A percentile compares a stretch with the other conserved stretches of the same genome.
Evolutionary conservation across 1,284 basidiomycete species (phyloP).

Genomic region (Fistulina hepatica): DNA sequence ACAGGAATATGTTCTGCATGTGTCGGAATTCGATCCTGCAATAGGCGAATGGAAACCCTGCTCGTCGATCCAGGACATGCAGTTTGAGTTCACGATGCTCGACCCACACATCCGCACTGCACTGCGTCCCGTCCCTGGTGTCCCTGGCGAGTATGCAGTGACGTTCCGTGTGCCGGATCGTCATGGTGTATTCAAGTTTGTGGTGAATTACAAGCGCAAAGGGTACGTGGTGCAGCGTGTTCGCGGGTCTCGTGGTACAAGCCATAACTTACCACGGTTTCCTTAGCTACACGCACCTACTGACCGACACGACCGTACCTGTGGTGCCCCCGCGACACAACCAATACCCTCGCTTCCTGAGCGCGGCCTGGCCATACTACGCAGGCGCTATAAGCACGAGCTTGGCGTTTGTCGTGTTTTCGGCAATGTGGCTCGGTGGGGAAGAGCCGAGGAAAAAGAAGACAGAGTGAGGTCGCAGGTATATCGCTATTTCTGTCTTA

Average conservation of each 20-base stretch:
- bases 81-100: constrained; percentile 96
- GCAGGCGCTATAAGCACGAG: constrained; percentile 81
- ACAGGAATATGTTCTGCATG: constrained; percentile 65
- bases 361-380: constrained; percentile 93
- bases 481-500: not conserved
- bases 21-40: constrained; percentile 53
- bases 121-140: constrained; percentile 42
- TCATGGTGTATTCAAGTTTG: constrained; percentile 97
- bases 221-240: constrained; percentile 63
- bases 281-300: constrained; percentile 61
- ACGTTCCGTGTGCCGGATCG: constrained; percentile 85
- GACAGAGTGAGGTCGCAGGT: constrained; percentile 39
- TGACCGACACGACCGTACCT: constrained; percentile 67
- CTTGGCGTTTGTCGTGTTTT: constrained; percentile 75
- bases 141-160: constrained; percentile 61
- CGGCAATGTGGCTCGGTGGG: constrained; percentile 74
- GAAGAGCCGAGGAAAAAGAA: constrained; percentile 48
- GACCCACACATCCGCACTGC: constrained; percentile 85
- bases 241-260: too few species aligned
- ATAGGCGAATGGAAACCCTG: constrained; percentile 61
- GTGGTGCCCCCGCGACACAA: constrained; percentile 93
- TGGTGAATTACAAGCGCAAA: constrained; percentile 79
- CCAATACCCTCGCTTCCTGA: constrained; percentile 88
- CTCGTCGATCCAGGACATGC: constrained; percentile 63
- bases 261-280: constrained; percentile 6